phyloP scores from a whole-genome alignment of 768 basidiomycete species.

The Tricholoma matsutake region DNA sequence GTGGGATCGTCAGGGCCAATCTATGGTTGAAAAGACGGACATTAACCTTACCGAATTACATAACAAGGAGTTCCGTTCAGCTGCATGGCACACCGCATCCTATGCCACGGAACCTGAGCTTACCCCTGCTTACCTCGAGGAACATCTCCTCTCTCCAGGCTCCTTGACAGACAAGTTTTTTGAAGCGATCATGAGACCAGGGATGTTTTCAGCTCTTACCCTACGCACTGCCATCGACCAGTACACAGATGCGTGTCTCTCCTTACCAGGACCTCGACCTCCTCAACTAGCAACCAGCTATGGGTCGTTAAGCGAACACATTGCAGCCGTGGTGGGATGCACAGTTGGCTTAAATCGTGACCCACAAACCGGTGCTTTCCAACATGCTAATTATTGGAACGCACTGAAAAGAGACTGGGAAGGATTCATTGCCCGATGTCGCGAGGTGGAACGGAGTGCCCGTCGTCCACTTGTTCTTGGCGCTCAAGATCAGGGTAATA shows the following conservation, averaged over 20 bases:
- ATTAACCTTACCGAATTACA: conserved; percentile 40
- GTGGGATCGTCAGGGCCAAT: conserved; percentile 81
- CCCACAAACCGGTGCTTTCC: conserved; percentile 74
- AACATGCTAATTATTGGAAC: conserved; percentile 78
- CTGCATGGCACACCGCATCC: conserved; percentile 52
- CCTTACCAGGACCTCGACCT: conserved; percentile 55
- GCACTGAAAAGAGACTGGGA: conserved; percentile 93
- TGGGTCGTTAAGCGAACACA: conserved; percentile 65
- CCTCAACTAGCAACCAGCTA: conserved; percentile 61
- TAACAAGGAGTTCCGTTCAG: conserved; percentile 23
- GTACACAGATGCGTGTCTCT: conserved; percentile 72
- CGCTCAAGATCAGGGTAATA: conserved; percentile 38
- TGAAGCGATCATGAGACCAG: conserved; percentile 80
- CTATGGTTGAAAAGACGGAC: conserved; percentile 58
- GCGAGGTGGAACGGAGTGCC: conserved; percentile 84
- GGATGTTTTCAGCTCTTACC: conserved; percentile 81
- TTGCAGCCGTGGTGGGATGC: conserved; percentile 83
- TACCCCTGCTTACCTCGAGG: conserved; percentile 86
- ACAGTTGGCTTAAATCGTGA: conserved; percentile 73
- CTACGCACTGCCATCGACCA: conserved; percentile 80
- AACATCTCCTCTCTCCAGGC: conserved; percentile 66
- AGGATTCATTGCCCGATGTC: conserved; percentile 87
- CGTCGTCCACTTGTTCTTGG: conserved; percentile 77
- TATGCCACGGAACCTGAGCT: conserved; percentile 73
- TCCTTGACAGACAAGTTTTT: conserved; percentile 80